These are phyloP conservation scores for Naganishia onofrii DNA, from an alignment of 768 basidiomycete species.

Conservation along the genomic window DNA sequence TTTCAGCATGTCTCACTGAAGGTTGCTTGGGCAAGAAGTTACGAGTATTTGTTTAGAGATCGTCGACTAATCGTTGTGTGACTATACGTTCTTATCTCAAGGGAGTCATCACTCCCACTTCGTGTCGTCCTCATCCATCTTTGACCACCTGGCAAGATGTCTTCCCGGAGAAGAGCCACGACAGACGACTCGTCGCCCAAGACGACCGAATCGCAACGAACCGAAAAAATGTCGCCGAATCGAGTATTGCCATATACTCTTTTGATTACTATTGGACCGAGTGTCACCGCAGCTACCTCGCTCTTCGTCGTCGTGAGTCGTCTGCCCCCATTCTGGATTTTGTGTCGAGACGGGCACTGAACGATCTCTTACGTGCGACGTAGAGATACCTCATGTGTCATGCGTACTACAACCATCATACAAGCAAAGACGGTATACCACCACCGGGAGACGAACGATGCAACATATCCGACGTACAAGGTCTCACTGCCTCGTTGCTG, in stretches of 20 bases:
- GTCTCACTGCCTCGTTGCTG: conserved; percentile 38
- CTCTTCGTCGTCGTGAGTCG: conserved; percentile 43
- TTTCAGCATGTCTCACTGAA: background rate
- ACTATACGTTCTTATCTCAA: too few relatives aligned
- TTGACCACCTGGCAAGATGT: background rate
- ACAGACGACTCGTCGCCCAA: too few relatives aligned
- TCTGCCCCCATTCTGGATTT: too few relatives aligned
- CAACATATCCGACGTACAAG: conserved; percentile 37
- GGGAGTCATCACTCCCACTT: too few relatives aligned
- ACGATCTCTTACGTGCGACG: too few relatives aligned
- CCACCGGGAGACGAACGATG: conserved; percentile 37
- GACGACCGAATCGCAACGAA: too few relatives aligned
- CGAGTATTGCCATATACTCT: conserved; percentile 41
- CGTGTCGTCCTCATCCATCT: background rate
- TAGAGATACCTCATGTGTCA: conserved; percentile 42
- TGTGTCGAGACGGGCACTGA: too few relatives aligned
- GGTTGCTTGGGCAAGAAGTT: background rate
- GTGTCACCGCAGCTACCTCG: conserved; percentile 43
- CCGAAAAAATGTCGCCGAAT: conserved; percentile 5
- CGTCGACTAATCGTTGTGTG: too few relatives aligned
- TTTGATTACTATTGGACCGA: conserved; percentile 44
- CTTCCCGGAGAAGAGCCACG: background rate
- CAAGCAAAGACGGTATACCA: conserved; percentile 18
- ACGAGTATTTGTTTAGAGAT: background rate
- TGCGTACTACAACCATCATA: conserved; percentile 31